Base-by-base conservation (phyloP, 1,284 basidiomycete genomes). In the Anthracocystis setariae region DNA sequence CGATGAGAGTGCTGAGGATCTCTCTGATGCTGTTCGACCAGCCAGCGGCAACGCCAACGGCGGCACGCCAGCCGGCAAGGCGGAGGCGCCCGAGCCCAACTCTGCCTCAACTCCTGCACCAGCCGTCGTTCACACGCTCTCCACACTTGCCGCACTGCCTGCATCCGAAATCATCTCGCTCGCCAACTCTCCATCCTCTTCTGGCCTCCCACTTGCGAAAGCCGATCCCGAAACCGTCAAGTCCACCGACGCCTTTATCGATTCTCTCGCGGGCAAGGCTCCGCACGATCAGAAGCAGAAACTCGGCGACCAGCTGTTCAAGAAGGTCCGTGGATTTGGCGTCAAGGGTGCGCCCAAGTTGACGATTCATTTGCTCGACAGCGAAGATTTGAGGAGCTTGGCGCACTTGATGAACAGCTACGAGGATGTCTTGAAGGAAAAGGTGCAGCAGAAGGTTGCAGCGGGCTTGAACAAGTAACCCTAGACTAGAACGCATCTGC, bases 331-430 rank as follows among this genome's bases (percentile, higher is more conserved):
- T 83, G 86, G 87, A 8, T 90, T 90, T 76, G 91, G 90, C 12
- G 86, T 93, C 82, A 92, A 91, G 81, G 87, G 87, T 49, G 90
- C 91, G 61, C 78, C 76, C 33, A 80, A 78, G 70, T 53, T 80
- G 21, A 79, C 92, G 1, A 92, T 94, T 73, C 85, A 88, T 1
- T 86, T 94, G 10, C 85, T 94, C 56, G 92, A 94, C 74, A 87
- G 90, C 72, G 92, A 93, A 60, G 92, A 94, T 77, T 86, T 94
- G 23, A 87, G 91, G 32, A 85, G 91, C 1, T 86, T 94, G 38
- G 90, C 91, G 9, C 91, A 93, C 79, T 86, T 94, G 51, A 91
- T 92, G 90, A 91, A 92, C 82, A 90, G 90, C 79, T 93, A 92
- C 81, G 90, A 92, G 8, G 85, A 88, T 2, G 87, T 92, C 2